Base-by-base conservation (phyloP, 2,329 filamentous ascomycete species). In the Colletotrichum destructivum region DNA sequence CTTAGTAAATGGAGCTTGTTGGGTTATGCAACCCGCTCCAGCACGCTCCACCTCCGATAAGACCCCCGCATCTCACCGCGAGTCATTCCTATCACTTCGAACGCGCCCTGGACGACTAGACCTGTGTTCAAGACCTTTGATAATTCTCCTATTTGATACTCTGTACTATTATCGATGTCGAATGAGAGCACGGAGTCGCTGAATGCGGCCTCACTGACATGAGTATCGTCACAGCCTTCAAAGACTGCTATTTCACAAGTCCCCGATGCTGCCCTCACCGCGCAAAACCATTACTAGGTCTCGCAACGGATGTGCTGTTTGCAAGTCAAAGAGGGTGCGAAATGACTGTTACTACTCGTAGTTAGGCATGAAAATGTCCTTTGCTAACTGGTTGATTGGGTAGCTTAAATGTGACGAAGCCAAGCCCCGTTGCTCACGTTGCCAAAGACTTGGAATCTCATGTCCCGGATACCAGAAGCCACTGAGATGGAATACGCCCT, bases 241-340 rank as follows among this genome's bases (percentile, higher is more conserved):
- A 16, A 3, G 1, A 3, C 16, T 11, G 11, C 21, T 11, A 16
- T 26, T 11, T 16, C 4, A 26, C 31, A 21, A 12, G 18, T 31
- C n/a, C 15, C 23, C 18, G 0, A 46, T 61, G 46, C 57, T 38
- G 57, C 40, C 47, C 15, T 46, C 65, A 15, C 11, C 31, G 21
- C 66, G 61, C 21, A 69, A 57, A 49, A 57, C 62, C 6, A 65
- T 65, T 44, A 64, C 66, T 4, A 42, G 52, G 55, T 69, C 60
- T 18, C 66, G 66, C 13, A 65, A 69, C 44, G 66, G 60, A 42
- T 69, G 66, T 51, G 60, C 66, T 26, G 66, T 69, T 8, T 69
- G 66, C 61, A 69, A 65, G n/a, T 69, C 44, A 13, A 69, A 69
- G 52, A 35, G 61, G 35, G 66, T 69, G 55, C 4, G 60, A 38